These are phyloP conservation scores for Capronia epimyces DNA, from an alignment of 2,329 filamentous ascomycete species.

Conservation along the genomic window DNA sequence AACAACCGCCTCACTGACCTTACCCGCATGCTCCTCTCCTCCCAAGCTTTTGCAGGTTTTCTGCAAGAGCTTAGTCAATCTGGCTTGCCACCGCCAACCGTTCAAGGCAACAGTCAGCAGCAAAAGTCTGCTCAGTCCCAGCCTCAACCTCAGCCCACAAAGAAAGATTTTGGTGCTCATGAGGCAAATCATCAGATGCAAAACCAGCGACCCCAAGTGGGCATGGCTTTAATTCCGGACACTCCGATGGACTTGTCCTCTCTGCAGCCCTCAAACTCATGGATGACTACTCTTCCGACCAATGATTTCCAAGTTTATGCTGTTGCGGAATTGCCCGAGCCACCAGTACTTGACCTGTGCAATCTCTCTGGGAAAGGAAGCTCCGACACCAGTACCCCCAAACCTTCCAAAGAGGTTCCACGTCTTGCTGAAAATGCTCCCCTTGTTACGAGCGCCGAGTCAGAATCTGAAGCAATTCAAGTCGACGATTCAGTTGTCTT, in stretches of 20 bases:
- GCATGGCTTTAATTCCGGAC: conserved; percentile 79
- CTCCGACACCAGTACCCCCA: conserved; percentile 1
- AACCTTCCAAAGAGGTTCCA: conserved; percentile 15
- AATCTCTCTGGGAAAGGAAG: conserved; percentile 64
- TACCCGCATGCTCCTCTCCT: conserved; percentile 74
- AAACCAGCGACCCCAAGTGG: conserved; percentile 59
- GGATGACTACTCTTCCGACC: conserved; percentile 44
- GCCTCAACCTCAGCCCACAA: conserved; percentile 39
- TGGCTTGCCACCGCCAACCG: conserved; percentile 43
- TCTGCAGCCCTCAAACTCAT: conserved; percentile 55
- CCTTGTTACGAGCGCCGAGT: conserved; percentile 31
- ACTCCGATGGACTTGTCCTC: conserved; percentile 68
- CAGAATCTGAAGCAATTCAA: conserved; percentile 48
- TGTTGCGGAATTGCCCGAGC: conserved; percentile 63
- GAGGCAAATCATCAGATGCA: conserved; percentile 47
- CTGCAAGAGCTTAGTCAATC: conserved; percentile 65
- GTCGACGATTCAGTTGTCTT: conserved; percentile 47
- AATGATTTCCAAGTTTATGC: conserved; percentile 55
- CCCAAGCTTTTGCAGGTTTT: conserved; percentile 75
- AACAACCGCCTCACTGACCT: conserved; percentile 74
- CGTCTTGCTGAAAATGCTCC: conserved; percentile 18
- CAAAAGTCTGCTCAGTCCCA: conserved; percentile 35
- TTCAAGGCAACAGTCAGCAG: conserved; percentile 37
- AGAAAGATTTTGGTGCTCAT: conserved; percentile 64
- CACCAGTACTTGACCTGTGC: conserved; percentile 56